Conservation (phyloP, 768 basidiomycete genomes). For the Pleurotus giganteus region DNA sequence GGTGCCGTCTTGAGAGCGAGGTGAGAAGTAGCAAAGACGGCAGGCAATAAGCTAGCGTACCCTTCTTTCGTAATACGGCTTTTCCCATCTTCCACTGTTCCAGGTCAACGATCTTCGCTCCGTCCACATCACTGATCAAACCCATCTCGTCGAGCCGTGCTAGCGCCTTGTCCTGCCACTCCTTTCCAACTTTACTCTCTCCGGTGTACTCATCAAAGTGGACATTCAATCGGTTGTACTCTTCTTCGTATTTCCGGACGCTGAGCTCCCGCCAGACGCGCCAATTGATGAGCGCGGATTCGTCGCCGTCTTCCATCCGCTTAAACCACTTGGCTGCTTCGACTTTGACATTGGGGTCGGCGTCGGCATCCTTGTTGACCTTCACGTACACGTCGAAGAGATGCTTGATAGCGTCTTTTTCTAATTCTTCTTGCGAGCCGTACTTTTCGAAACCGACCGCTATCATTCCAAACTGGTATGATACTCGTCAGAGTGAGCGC, state of each 20-base stretch:
- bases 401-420: constrained; percentile 91
- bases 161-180: constrained; percentile 73
- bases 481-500: not conserved
- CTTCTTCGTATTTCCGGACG: constrained; percentile 83
- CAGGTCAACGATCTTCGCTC: constrained; percentile 84
- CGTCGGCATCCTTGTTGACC: constrained; percentile 82
- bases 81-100: constrained; percentile 91
- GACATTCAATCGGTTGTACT: constrained; percentile 88
- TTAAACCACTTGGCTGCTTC: constrained; percentile 88
- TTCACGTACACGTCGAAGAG: constrained; percentile 93
- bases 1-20: constrained; percentile 76
- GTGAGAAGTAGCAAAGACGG: not conserved
- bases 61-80: constrained; percentile 85
- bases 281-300: constrained; percentile 84
- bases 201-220: constrained; percentile 91
- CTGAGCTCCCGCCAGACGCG: constrained; percentile 91
- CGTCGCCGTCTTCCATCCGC: constrained; percentile 93
- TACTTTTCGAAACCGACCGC: constrained; percentile 91
- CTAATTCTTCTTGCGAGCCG: constrained; percentile 79
- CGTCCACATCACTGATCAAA: constrained; percentile 73
- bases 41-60: no score
- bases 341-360: constrained; percentile 67
- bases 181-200: constrained; percentile 77
- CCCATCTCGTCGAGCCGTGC: constrained; percentile 65
- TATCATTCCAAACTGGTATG: constrained; percentile 74